Evolutionary conservation across 2,329 filamentous ascomycete genomes (phyloP), one percentile per base, ranked within the genome.

Genomic region (Xylariaceae sp.): DNA sequence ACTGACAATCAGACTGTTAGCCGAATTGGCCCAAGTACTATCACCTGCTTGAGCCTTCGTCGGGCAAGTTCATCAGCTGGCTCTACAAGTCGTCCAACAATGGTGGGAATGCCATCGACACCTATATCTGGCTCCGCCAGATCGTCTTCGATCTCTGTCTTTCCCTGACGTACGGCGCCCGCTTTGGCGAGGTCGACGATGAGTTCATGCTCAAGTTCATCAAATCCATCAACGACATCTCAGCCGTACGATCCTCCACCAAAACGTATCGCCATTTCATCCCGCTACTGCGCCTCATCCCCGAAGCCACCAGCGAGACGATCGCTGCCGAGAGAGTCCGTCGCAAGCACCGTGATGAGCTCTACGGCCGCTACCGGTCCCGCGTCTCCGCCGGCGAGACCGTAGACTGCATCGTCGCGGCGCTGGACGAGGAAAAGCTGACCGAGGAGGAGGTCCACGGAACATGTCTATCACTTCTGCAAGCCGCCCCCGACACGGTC

Each of bases 401-500:
- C 7, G 44, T 48, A 7, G 45, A 51, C 26, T 51, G 49, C 34
- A 51, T 51, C 28, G 49, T 51, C 11, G 37, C 44, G 9, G 38
- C 41, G n/a, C 39, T 51, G n/a, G 39, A 28, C 34, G 39, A 43
- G 13, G 53, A 55, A 22, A 49, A 45, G 4, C 34, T 55, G 15
- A 47, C 50, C 1, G 40, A 46, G n/a, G 51, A 47, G 13, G 53
- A 55, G 37, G 48, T 54, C 19, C 51, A 52, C 29, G 50, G 51
- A 3, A 55, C 53, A 4, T 55, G 53, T 26, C 42, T 54, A 16
- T 52, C 52, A 13, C 39, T 55, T 2, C 45, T 55, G 3, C 51
- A 55, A 41, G 53, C 53, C 4, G 53, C 50, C 18, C 51, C 53
- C 12, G 53, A 55, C 34, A 53, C 51, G 1, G 50, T 53, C 9